These are phyloP conservation scores for Termitomyces sp. DNA, from an alignment of 768 basidiomycete species.

Conservation along the genomic window DNA sequence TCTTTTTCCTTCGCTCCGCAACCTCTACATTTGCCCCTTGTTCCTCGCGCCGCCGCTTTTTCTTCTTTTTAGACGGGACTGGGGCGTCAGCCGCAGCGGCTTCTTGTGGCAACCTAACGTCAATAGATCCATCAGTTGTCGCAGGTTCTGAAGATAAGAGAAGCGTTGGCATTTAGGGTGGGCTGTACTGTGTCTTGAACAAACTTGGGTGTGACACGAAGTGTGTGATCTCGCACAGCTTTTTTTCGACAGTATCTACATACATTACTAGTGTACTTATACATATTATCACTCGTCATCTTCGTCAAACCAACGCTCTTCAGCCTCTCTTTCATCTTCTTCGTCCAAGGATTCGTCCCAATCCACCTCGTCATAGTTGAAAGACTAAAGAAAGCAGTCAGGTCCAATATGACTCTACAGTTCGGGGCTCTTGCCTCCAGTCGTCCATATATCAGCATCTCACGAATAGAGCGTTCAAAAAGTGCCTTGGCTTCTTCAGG, in stretches of 20 bases:
- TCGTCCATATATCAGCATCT: slow-evolving; percentile 71
- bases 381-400: slow-evolving; percentile 34
- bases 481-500: slow-evolving; percentile 40
- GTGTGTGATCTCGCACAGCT: slow-evolving; percentile 4
- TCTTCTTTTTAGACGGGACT: slow-evolving; percentile 31
- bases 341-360: slow-evolving; percentile 69
- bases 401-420: background rate
- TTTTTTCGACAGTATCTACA: background rate
- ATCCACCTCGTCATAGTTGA: slow-evolving; percentile 68
- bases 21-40: slow-evolving; percentile 13
- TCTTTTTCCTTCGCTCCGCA: slow-evolving; percentile 16
- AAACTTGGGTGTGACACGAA: slow-evolving; percentile 1
- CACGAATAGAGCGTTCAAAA: slow-evolving; percentile 61
- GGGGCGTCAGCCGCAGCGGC: background rate
- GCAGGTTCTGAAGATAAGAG: slow-evolving; percentile 2
- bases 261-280: background rate
- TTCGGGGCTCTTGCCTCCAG: slow-evolving; percentile 50
- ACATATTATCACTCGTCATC: slow-evolving; percentile 36
- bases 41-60: slow-evolving; percentile 28
- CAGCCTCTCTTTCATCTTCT: slow-evolving; percentile 52
- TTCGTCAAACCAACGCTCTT: slow-evolving; percentile 74
- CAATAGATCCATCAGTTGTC: background rate
- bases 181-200: slow-evolving; percentile 22
- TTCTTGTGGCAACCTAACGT: background rate
- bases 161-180: slow-evolving; percentile 39